These are phyloP conservation scores for Purpureocillium takamizusanense DNA, from an alignment of 2,329 filamentous ascomycete genomes.

Conservation along the genomic window DNA sequence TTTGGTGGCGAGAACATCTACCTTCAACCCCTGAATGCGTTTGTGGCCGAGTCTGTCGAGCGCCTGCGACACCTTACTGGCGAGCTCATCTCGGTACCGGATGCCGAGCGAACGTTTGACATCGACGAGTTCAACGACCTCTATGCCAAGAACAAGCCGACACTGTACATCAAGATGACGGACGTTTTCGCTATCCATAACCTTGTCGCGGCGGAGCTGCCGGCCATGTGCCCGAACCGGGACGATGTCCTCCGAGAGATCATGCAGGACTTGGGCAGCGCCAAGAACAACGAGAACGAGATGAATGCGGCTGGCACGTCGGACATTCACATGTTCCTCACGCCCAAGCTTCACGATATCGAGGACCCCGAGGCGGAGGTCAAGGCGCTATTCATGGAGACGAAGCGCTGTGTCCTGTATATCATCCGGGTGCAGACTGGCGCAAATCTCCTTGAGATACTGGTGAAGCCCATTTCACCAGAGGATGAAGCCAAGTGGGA, in stretches of 20 bases:
- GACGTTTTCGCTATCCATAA: slow-evolving; percentile 96
- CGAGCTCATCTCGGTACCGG: slow-evolving; percentile 71
- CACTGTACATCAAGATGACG: slow-evolving; percentile 97
- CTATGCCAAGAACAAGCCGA: slow-evolving; percentile 92
- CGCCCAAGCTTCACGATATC: slow-evolving; percentile 78
- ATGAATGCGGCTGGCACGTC: slow-evolving; percentile 77
- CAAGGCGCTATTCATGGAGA: slow-evolving; percentile 94
- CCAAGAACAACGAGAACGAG: slow-evolving; percentile 93
- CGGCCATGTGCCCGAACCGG: slow-evolving; percentile 64
- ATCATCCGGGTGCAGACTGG: slow-evolving; percentile 96
- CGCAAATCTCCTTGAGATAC: slow-evolving; percentile 84
- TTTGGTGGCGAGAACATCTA: slow-evolving; percentile 96
- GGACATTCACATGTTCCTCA: slow-evolving; percentile 85
- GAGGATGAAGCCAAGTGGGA: slow-evolving; percentile 92
- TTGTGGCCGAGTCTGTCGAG: slow-evolving; percentile 76
- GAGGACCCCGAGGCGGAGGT: slow-evolving; percentile 89
- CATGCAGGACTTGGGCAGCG: slow-evolving; percentile 86
- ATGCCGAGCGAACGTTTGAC: slow-evolving; percentile 87
- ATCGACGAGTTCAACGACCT: slow-evolving; percentile 99
- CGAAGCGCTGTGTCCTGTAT: slow-evolving; percentile 92
- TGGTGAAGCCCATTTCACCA: slow-evolving; percentile 76
- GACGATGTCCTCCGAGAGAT: slow-evolving; percentile 89
- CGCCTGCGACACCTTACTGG: slow-evolving; percentile 68
- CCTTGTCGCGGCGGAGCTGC: slow-evolving; percentile 71
- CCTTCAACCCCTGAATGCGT: slow-evolving; percentile 87